phyloP scores from a whole-genome alignment of 2,329 filamentous ascomycete genomes.

The Leptographium wingfieldii region DNA sequence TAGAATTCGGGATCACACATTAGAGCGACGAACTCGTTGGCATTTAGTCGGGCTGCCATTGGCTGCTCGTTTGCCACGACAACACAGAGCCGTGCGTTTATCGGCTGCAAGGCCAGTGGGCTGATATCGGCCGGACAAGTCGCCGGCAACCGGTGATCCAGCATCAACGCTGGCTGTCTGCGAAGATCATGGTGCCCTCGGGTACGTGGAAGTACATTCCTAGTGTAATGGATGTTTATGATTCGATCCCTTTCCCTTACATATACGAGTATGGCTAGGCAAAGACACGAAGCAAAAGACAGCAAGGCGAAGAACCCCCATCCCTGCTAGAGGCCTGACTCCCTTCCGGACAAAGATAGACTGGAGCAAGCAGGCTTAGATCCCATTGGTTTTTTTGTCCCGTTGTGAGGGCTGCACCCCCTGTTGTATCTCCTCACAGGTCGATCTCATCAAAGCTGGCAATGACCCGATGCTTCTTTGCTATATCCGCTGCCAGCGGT shows the following conservation, averaged over 20 bases:
- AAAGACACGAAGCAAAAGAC: not conserved
- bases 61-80: too few relatives aligned
- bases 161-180: too few relatives aligned
- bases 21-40: too few relatives aligned
- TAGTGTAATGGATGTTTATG: not conserved
- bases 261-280: not conserved
- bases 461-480: slow-evolving; percentile 17
- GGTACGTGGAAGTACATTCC: not conserved
- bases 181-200: not conserved
- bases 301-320: not conserved
- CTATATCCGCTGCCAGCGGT: slow-evolving; percentile 34
- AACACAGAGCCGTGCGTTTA: too few relatives aligned
- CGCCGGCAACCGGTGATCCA: too few relatives aligned
- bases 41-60: too few relatives aligned
- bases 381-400: not conserved
- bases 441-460: slow-evolving; percentile 19
- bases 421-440: not conserved
- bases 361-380: not conserved
- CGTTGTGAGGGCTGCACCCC: not conserved
- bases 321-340: not conserved
- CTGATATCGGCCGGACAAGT: too few relatives aligned
- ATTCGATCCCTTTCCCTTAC: too few relatives aligned
- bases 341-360: not conserved
- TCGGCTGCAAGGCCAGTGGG: too few relatives aligned
- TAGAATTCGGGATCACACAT: too few relatives aligned